A percentile compares a stretch with the other conserved stretches of the same genome.
Evolutionary conservation across 2,329 filamentous ascomycete genomes (phyloP).

Genomic region (Lomentospora prolificans): DNA sequence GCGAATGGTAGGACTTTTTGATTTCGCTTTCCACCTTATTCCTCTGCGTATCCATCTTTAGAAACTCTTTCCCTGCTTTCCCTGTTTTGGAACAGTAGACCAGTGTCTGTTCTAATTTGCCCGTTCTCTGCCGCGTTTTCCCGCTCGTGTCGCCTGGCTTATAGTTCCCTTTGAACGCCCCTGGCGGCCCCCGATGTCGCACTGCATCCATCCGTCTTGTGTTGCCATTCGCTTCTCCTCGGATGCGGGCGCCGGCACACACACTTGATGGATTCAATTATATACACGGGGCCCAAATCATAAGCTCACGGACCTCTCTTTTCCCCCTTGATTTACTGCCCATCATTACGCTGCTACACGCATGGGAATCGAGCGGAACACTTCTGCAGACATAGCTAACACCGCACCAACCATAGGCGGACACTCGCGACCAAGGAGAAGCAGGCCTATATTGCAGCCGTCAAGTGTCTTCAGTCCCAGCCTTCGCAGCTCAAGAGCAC

Average conservation of each 20-base stretch:
- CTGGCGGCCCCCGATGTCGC: background rate
- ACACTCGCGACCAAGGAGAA: constrained; percentile 12
- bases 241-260: background rate
- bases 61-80: background rate
- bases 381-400: background rate
- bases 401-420: constrained; percentile 10
- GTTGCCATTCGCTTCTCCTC: background rate
- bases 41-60: background rate
- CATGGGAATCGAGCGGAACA: no score
- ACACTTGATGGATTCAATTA: background rate
- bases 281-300: background rate
- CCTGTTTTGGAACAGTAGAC: background rate
- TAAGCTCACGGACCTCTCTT: background rate
- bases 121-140: background rate
- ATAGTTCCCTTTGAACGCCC: background rate
- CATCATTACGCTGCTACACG: no score
- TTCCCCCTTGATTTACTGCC: no score
- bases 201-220: background rate
- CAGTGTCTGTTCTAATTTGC: background rate
- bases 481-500: constrained; percentile 12
- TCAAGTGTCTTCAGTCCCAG: constrained; percentile 15
- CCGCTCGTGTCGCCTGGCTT: background rate
- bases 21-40: background rate
- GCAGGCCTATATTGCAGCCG: constrained; percentile 16
- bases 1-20: background rate